phyloP scores from a whole-genome alignment of 1,284 basidiomycete genomes.

The Malassezia cuniculi region DNA sequence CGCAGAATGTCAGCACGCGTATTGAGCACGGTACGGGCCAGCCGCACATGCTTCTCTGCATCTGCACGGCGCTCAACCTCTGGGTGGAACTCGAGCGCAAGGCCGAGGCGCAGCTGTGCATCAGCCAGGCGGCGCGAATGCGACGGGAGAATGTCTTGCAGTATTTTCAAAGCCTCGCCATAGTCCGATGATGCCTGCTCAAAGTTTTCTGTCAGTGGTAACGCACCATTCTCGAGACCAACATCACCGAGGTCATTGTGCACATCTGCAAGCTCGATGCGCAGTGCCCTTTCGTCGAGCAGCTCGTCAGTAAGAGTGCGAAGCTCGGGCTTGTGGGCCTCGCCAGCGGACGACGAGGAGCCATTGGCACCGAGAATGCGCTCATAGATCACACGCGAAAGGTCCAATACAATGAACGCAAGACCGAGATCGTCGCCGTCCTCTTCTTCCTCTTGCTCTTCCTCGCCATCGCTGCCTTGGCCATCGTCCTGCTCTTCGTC shows the following conservation, averaged over 20 bases:
- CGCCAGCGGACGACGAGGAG: background rate
- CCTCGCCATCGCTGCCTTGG: background rate
- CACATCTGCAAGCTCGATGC: slow-evolving; percentile 37
- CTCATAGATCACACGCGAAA: slow-evolving; percentile 34
- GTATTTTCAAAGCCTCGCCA: slow-evolving; percentile 19
- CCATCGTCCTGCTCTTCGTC: background rate
- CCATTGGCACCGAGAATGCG: slow-evolving; percentile 15
- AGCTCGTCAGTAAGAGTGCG: slow-evolving; percentile 24
- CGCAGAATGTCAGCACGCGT: background rate
- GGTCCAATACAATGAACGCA: slow-evolving; percentile 37
- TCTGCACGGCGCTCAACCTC: slow-evolving; percentile 19
- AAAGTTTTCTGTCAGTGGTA: slow-evolving; percentile 30
- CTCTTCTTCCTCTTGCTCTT: slow-evolving; percentile 5
- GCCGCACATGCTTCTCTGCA: slow-evolving; percentile 26
- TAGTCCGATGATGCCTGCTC: slow-evolving; percentile 39
- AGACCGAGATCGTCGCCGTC: slow-evolving; percentile 33
- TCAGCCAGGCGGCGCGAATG: slow-evolving; percentile 40
- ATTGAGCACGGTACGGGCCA: slow-evolving; percentile 21
- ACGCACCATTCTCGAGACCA: slow-evolving; percentile 34
- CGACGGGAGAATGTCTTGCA: slow-evolving; percentile 25
- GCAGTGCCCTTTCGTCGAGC: slow-evolving; percentile 19
- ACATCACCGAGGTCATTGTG: slow-evolving; percentile 41
- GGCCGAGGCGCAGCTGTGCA: slow-evolving; percentile 36
- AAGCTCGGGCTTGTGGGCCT: slow-evolving; percentile 10
- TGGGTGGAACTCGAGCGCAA: slow-evolving; percentile 42